Percentiles rank a stretch among this genome's conserved stretches.
phyloP scores from a whole-genome alignment of 805 yeast genomes.

The Ogataea siamensis region DNA sequence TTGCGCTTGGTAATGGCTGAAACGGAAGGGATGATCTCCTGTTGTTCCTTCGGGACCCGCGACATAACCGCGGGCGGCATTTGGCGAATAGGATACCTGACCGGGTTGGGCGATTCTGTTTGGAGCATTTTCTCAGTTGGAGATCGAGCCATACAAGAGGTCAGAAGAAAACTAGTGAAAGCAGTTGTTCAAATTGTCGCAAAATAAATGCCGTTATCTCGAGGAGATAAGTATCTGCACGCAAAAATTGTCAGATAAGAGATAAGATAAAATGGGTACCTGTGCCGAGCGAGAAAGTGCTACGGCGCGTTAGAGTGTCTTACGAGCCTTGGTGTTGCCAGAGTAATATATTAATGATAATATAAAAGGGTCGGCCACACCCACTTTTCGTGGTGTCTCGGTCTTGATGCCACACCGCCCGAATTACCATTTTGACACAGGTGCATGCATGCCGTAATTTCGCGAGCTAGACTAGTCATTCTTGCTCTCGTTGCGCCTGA shows the following conservation, averaged over 20 bases:
- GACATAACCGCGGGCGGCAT: constrained; percentile 15
- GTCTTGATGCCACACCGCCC: constrained; percentile 6
- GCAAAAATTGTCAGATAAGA: constrained; percentile 12
- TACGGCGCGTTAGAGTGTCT: background rate
- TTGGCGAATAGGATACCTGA: constrained; percentile 29
- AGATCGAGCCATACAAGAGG: background rate
- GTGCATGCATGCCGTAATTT: constrained; percentile 3
- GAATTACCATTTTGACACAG: constrained; percentile 9
- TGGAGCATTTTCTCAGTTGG: constrained; percentile 2
- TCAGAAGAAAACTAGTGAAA: constrained; percentile 7
- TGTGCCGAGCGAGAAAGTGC: background rate
- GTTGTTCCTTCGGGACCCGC: constrained; percentile 24
- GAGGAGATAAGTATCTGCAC: constrained; percentile 15
- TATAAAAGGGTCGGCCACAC: background rate
- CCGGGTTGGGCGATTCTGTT: constrained; percentile 9
- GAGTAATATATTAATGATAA: background rate
- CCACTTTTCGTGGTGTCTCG: background rate
- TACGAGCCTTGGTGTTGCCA: background rate
- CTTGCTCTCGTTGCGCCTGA: constrained; percentile 7
- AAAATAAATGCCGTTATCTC: constrained; percentile 12
- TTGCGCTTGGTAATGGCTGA: constrained; percentile 37
- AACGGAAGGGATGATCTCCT: constrained; percentile 21
- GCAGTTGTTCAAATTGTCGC: constrained; percentile 13
- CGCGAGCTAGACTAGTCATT: background rate
- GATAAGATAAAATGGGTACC: constrained; percentile 9